Percentiles rank a stretch among this genome's conserved stretches.
These are phyloP conservation scores for Fusarium solani-melongenae DNA, from an alignment of 2,329 filamentous ascomycete genomes.

Conservation along the genomic window DNA sequence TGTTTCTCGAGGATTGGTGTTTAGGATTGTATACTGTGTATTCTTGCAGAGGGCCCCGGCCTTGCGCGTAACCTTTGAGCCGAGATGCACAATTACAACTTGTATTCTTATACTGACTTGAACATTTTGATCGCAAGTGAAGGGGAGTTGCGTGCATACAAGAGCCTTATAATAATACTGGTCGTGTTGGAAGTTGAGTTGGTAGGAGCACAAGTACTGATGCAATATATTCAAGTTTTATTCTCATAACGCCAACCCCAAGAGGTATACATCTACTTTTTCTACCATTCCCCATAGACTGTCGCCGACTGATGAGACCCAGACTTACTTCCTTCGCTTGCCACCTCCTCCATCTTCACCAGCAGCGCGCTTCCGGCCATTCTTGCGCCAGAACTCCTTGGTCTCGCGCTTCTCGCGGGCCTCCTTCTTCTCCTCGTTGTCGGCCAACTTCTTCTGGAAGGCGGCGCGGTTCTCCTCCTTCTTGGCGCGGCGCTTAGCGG, in stretches of 20 bases:
- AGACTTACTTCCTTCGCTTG: slow-evolving; percentile 48
- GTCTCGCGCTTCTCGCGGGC: slow-evolving; percentile 90
- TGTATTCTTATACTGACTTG: slow-evolving; percentile 16
- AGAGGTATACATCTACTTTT: slow-evolving; percentile 38
- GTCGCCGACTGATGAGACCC: not conserved
- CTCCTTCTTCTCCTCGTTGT: slow-evolving; percentile 84
- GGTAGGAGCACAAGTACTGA: slow-evolving; percentile 3
- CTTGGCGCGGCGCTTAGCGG: slow-evolving; percentile 82
- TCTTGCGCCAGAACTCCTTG: slow-evolving; percentile 91
- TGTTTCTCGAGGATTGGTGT: slow-evolving; percentile 42
- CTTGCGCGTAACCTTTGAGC: slow-evolving; percentile 28
- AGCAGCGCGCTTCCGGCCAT: slow-evolving; percentile 77
- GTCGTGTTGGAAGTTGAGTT: not conserved
- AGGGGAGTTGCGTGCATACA: not conserved
- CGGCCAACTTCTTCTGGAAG: slow-evolving; percentile 85
- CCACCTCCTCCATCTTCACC: slow-evolving; percentile 54
- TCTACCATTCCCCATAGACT: slow-evolving; percentile 5
- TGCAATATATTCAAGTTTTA: slow-evolving; percentile 16
- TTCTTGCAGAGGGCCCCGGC: slow-evolving; percentile 29
- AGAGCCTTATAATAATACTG: not conserved
- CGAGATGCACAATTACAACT: slow-evolving; percentile 38
- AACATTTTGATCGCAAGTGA: not conserved
- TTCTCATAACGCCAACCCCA: slow-evolving; percentile 41
- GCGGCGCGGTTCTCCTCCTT: slow-evolving; percentile 88
- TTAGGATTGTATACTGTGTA: slow-evolving; percentile 43